Evolutionary conservation across 257 asterid species (phyloP).

Genomic region (Solanum appendiculatum): DNA sequence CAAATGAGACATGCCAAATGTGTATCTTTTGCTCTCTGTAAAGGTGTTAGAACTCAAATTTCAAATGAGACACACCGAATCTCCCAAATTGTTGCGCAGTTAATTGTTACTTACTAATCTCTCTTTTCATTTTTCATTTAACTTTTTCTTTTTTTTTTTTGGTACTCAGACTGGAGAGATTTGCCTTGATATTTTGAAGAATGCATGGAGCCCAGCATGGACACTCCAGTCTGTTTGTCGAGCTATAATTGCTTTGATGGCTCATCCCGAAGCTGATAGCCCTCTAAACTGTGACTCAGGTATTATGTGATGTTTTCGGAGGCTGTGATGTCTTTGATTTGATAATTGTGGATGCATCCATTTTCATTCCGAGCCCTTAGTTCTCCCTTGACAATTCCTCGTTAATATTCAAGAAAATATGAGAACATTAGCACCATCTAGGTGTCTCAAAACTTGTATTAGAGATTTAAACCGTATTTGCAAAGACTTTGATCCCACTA

Average conservation of each 20-base stretch:
- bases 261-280: slow-evolving; percentile 99
- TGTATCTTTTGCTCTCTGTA: neutral
- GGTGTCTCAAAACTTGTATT: neutral
- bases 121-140: neutral
- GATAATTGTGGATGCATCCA: neutral
- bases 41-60: neutral
- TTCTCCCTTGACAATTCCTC: neutral
- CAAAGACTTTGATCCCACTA: neutral
- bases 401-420: neutral
- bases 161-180: slow-evolving; percentile 84
- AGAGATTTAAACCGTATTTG: neutral
- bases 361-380: neutral
- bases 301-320: slow-evolving; percentile 7
- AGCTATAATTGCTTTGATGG: slow-evolving; percentile 98
- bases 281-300: slow-evolving; percentile 99
- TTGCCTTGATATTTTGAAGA: slow-evolving; percentile 99
- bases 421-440: neutral
- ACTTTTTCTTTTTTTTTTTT: neutral
- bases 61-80: neutral
- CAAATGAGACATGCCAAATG: neutral
- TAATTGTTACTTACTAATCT: neutral
- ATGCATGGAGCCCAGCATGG: slow-evolving; percentile 99
- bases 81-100: neutral
- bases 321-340: neutral
- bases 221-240: slow-evolving; percentile 97